Conservation (phyloP, 2,329 filamentous ascomycete genomes). For the Biscogniauxia marginata region DNA sequence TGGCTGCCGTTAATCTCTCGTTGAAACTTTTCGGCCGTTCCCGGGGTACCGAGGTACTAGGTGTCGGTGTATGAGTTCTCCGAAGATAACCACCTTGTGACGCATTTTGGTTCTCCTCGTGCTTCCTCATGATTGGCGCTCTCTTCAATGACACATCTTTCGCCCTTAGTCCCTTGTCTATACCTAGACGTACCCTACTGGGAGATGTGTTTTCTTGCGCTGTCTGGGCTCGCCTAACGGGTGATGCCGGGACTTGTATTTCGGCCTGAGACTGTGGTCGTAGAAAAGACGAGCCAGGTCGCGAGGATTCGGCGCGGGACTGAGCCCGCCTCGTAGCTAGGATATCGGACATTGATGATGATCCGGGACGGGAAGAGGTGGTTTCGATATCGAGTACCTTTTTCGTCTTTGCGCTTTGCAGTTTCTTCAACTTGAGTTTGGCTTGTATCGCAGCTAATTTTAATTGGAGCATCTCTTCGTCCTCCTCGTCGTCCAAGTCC, state of each 20-base stretch:
- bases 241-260: constrained; percentile 73
- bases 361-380: constrained; percentile 11
- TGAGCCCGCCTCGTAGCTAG: constrained; percentile 19
- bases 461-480: constrained; percentile 82
- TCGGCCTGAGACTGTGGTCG: constrained; percentile 33
- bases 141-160: constrained; percentile 82
- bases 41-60: constrained; percentile 26
- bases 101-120: constrained; percentile 28
- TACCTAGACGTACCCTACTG: constrained; percentile 75
- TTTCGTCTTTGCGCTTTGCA: constrained; percentile 64
- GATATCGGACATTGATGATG: constrained; percentile 17
- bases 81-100: constrained; percentile 42
- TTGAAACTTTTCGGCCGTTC: constrained; percentile 66
- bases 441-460: constrained; percentile 88
- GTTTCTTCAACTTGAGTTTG: constrained; percentile 79
- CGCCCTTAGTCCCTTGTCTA: constrained; percentile 82
- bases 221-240: constrained; percentile 61
- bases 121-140: constrained; percentile 51
- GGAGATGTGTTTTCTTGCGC: constrained; percentile 66
- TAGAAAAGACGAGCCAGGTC: constrained; percentile 13
- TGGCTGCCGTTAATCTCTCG: constrained; percentile 75
- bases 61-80: constrained; percentile 41
- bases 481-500: constrained; percentile 53
- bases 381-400: constrained; percentile 22
- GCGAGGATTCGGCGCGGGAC: constrained; percentile 16